Evolutionary conservation across 768 basidiomycete species (phyloP).

Genomic region (Rhizopogon vinicolor): DNA sequence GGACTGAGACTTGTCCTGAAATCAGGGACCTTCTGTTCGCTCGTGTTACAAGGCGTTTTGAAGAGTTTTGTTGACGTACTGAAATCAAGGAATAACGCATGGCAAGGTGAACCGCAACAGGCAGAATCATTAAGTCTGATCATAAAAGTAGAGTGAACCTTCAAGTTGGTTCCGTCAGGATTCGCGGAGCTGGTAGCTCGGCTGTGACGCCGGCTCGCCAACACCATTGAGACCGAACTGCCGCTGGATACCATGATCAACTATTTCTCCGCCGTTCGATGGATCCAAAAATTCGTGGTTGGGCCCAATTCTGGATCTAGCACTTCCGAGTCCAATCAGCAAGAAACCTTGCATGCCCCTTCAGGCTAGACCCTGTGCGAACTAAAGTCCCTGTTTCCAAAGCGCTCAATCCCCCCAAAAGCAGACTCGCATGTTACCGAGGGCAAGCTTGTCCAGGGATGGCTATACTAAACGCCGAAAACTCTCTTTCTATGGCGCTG

Average conservation of each 20-base stretch:
- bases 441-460: conserved; percentile 16
- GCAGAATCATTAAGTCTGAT: conserved; percentile 29
- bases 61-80: conserved; percentile 20
- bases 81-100: conserved; percentile 26
- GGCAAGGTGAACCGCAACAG: conserved; percentile 23
- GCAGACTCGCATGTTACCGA: conserved; percentile 21
- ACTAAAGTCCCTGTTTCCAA: conserved; percentile 15
- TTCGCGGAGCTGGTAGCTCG: conserved; percentile 31
- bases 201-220: conserved; percentile 22
- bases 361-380: conserved; percentile 37
- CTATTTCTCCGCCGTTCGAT: conserved; percentile 40
- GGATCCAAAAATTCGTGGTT: conserved; percentile 39
- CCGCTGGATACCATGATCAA: conserved; percentile 35
- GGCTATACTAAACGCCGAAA: conserved; percentile 25
- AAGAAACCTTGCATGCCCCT: conserved; percentile 41
- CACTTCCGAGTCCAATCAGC: conserved; percentile 35
- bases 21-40: conserved; percentile 12
- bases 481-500: conserved; percentile 1
- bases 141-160: conserved; percentile 20
- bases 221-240: conserved; percentile 28
- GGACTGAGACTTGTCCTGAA: conserved; percentile 16
- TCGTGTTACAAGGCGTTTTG: conserved; percentile 20
- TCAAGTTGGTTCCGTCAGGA: conserved; percentile 13
- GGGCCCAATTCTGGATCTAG: conserved; percentile 25
- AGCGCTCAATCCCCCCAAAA: conserved; percentile 23